Evolutionary conservation across 163 green algal genomes (phyloP).

Genomic region (Scenedesmus sp.): DNA sequence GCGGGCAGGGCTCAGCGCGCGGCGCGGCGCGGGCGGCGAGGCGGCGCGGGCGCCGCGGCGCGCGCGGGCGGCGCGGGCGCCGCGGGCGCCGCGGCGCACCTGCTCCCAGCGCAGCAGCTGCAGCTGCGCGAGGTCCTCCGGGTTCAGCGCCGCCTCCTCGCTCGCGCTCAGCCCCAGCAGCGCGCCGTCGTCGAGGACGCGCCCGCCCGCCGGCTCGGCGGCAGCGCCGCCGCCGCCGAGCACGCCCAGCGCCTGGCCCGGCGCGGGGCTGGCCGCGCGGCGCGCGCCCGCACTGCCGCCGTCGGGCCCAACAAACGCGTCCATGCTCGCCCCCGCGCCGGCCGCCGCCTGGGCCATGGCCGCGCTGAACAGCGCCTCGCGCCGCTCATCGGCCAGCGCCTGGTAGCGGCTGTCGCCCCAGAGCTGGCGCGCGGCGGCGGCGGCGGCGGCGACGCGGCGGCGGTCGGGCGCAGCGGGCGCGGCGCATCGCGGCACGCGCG

Average conservation of each 20-base stretch:
- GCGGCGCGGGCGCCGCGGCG: too few species aligned
- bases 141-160: constrained; percentile 8
- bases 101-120: constrained; percentile 51
- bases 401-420: constrained; percentile 47
- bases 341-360: constrained; percentile 7
- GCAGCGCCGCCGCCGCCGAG: background rate
- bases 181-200: background rate
- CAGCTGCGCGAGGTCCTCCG: constrained; percentile 43
- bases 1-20: too few species aligned
- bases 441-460: background rate
- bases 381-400: constrained; percentile 43
- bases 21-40: too few species aligned
- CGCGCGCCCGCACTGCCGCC: background rate
- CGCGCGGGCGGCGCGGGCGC: too few species aligned
- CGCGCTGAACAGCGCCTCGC: constrained; percentile 38
- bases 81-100: too few species aligned
- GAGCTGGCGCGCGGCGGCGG: constrained; percentile 10
- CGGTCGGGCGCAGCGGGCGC: background rate
- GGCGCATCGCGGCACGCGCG: too few species aligned
- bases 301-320: background rate
- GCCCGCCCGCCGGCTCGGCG: background rate
- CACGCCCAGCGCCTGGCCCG: background rate
- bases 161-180: background rate
- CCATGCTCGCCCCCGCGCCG: too few species aligned
- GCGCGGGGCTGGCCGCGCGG: background rate